phyloP scores from a whole-genome alignment of 1,284 basidiomycete species.

The Rhizopogon parksii region DNA sequence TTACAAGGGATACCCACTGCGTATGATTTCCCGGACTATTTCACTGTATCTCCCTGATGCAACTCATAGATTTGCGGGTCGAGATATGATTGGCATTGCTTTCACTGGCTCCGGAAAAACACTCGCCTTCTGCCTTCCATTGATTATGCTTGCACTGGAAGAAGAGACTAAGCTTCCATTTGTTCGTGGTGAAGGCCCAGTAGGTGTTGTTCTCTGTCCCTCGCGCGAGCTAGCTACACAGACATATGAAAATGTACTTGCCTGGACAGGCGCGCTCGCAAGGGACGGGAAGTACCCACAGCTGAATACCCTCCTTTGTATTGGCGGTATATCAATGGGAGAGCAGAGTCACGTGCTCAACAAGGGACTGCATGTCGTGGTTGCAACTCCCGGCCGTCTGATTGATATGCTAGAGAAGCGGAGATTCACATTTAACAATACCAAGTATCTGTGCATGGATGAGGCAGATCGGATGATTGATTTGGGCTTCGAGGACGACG shows the following conservation, averaged over 20 bases:
- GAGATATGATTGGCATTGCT: slow-evolving; percentile 93
- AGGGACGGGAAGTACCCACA: slow-evolving; percentile 78
- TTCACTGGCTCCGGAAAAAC: slow-evolving; percentile 94
- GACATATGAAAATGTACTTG: slow-evolving; percentile 90
- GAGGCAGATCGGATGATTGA: slow-evolving; percentile 99
- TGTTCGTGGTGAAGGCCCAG: slow-evolving; percentile 88
- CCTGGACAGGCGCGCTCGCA: slow-evolving; percentile 80
- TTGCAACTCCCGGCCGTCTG: slow-evolving; percentile 91
- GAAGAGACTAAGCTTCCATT: slow-evolving; percentile 90
- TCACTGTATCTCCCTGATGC: not conserved
- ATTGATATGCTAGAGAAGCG: slow-evolving; percentile 98
- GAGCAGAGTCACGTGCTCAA: slow-evolving; percentile 88
- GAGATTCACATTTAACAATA: slow-evolving; percentile 84
- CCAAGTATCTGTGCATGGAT: slow-evolving; percentile 96
- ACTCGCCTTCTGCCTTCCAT: slow-evolving; percentile 83
- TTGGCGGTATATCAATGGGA: slow-evolving; percentile 96
- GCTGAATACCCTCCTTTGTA: slow-evolving; percentile 85
- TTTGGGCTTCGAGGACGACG: slow-evolving; percentile 97
- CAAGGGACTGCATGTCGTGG: slow-evolving; percentile 92
- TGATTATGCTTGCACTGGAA: slow-evolving; percentile 94
- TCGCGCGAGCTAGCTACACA: slow-evolving; percentile 92
- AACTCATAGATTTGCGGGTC: slow-evolving; percentile 65
- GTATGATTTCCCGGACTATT: slow-evolving; percentile 38
- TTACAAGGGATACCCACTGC: slow-evolving; percentile 95
- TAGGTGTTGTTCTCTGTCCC: slow-evolving; percentile 92